Percentiles rank a stretch among this genome's conserved stretches.
Conservation (phyloP, 176 grass and related monocot genomes). For the Puccinellia tenuiflora region DNA sequence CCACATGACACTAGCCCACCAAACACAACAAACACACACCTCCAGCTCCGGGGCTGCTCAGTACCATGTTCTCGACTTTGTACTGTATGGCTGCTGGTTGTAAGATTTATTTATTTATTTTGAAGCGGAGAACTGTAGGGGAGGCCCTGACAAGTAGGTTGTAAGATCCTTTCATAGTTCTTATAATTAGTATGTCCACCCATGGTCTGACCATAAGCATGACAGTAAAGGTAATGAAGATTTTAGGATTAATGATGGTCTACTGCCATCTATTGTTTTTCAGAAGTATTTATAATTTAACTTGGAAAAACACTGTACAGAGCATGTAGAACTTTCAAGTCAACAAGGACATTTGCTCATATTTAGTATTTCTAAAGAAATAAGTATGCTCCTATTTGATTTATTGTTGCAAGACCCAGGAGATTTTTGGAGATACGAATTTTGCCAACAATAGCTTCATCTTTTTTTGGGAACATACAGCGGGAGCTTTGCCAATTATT, state of each 20-base stretch:
- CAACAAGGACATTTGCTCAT: background rate
- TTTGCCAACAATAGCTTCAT: background rate
- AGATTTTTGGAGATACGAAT: background rate
- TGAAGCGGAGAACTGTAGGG: background rate
- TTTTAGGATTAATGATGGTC: background rate
- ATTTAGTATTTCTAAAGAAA: background rate
- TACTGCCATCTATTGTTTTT: background rate
- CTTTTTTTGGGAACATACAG: background rate
- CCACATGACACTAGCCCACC: too few relatives aligned
- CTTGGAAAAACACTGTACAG: background rate
- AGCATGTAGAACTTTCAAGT: background rate
- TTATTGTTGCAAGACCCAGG: background rate
- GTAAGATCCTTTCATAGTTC: background rate
- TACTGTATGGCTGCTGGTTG: background rate
- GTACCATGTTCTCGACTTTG: slow-evolving; percentile 3
- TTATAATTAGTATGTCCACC: background rate
- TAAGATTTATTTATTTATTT: background rate
- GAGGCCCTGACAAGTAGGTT: background rate
- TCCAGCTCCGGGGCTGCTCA: too few relatives aligned
- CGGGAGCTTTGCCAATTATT: background rate
- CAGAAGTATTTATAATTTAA: background rate
- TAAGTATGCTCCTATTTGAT: background rate
- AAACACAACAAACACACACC: too few relatives aligned
- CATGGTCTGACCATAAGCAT: slow-evolving; percentile 5
- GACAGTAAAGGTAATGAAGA: background rate